Conservation (phyloP, 148 eudicot genomes). For the Rhododendron henanense region DNA sequence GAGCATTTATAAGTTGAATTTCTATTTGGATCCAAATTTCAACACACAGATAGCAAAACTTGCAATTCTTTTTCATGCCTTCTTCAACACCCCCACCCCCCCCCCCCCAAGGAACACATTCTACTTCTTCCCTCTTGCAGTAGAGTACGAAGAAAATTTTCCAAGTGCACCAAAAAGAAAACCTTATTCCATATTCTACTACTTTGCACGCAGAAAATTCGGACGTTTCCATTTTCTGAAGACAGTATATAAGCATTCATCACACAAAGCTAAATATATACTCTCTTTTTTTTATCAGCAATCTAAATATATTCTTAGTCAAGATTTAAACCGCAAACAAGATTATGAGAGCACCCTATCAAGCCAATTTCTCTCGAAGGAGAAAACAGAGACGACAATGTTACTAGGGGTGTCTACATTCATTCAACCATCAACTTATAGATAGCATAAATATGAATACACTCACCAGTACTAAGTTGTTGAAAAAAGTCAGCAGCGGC, state of each 20-base stretch:
- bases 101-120: too few species aligned
- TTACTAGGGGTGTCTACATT: background rate
- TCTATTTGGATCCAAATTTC: background rate
- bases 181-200: background rate
- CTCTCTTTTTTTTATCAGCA: too few species aligned
- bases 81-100: too few species aligned
- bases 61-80: background rate
- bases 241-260: background rate
- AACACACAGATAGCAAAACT: background rate
- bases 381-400: background rate
- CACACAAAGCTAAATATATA: background rate
- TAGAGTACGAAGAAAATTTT: background rate
- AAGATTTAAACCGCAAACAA: background rate
- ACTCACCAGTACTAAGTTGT: conserved; percentile 91
- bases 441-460: background rate
- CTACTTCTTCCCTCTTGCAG: background rate
- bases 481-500: conserved; percentile 93
- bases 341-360: background rate
- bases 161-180: background rate
- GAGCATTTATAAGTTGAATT: conserved; percentile 3
- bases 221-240: background rate
- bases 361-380: background rate
- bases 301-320: background rate
- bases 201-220: background rate
- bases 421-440: background rate